Evolutionary conservation across 2,329 filamentous ascomycete genomes (phyloP), one percentile per base, ranked within the genome.

Genomic region (Neopestalotiopsis sp.): DNA sequence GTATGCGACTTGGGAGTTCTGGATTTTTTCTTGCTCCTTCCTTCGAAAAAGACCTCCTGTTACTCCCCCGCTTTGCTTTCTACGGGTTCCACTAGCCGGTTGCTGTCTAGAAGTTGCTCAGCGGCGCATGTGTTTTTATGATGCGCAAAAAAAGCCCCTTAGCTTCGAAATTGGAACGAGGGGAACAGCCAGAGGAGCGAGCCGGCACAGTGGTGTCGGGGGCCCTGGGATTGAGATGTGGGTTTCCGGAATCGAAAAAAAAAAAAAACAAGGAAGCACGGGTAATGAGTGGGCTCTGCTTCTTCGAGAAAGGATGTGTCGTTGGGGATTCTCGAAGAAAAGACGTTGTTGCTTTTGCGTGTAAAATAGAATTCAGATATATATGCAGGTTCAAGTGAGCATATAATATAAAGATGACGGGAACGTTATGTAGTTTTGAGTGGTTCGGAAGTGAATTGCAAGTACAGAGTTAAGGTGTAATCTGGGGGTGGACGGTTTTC

Each of bases 21-120:
- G 32, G n/a, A 14, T 17, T 67, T 66, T 69, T 70, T 68, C 69
- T 63, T 66, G 58, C 49, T 73, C 66, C 70, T 67, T 70, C 65
- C 70, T 20, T 20, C n/a, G 7, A 20, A 53, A 20, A 53, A 17
- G 45, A 53, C 45, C 45, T 53, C 45, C n/a, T 53, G 45, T 20
- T 53, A 53, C 45, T 53, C 45, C 45, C 45, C 45, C 45, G 45
- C 45, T 53, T 53, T 53, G 71, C 66, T 13, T 49, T 32, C 14
- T 40, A 42, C 58, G 67, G 66, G 66, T 40, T 67, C 66, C 66
- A 67, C 66, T 67, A 24, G 57, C 59, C n/a, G n/a, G 45, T 45
- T 20, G 45, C n/a, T 53, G 45, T 53, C n/a, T 17, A n/a, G 6
- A 53, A 53, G 45, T 17, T 53, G 45, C 45, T 53, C 45, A 53